Conservation (phyloP, 345 rosid genomes). For the Boechera stricta region DNA sequence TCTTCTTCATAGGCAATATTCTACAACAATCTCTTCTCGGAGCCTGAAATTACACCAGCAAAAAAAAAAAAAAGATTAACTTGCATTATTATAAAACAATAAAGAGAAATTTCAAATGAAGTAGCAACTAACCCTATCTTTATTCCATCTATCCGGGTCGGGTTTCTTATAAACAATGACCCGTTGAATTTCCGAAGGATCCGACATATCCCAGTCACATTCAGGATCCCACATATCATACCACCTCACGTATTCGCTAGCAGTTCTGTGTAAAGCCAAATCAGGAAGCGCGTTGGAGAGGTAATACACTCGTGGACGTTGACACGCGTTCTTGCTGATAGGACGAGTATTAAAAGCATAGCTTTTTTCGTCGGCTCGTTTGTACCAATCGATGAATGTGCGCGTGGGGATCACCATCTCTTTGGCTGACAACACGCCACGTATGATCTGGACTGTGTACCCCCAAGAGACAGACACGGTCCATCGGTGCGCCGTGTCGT, state of each 20-base stretch:
- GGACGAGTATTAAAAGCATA: slow-evolving; percentile 70
- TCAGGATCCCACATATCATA: slow-evolving; percentile 24
- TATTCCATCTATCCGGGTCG: slow-evolving; percentile 58
- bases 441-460: slow-evolving; percentile 62
- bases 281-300: slow-evolving; percentile 50
- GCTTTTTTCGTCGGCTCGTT: slow-evolving; percentile 36
- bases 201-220: slow-evolving; percentile 54
- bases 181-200: slow-evolving; percentile 46
- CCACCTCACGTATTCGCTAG: slow-evolving; percentile 51
- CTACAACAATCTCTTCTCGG: slow-evolving; percentile 71
- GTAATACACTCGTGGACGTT: slow-evolving; percentile 58
- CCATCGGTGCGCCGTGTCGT: slow-evolving; percentile 62
- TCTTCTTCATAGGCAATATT: slow-evolving; percentile 44
- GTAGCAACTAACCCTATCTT: slow-evolving; percentile 33
- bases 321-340: slow-evolving; percentile 46
- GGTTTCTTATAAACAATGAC: slow-evolving; percentile 55
- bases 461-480: slow-evolving; percentile 86
- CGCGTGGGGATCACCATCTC: slow-evolving; percentile 59
- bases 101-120: not conserved
- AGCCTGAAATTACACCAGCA: slow-evolving; percentile 42
- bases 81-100: not conserved
- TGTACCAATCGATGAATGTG: slow-evolving; percentile 72
- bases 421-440: slow-evolving; percentile 56
- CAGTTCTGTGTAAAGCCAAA: slow-evolving; percentile 41
- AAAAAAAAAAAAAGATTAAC: not conserved